Evolutionary conservation across 2,329 filamentous ascomycete genomes (phyloP).

Genomic region (Talaromyces sp.): DNA sequence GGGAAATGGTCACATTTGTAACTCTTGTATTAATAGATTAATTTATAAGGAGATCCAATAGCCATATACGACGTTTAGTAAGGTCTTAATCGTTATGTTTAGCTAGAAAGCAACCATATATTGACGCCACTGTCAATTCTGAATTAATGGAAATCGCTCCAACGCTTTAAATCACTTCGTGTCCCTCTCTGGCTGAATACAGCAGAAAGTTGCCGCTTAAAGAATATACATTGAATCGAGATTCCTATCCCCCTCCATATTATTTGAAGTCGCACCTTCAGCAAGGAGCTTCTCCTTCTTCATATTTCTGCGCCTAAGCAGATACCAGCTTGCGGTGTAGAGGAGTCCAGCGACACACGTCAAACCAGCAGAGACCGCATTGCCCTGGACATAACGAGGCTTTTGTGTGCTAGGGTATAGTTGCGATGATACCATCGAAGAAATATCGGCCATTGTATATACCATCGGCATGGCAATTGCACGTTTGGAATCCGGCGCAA

Average conservation of each 20-base stretch:
- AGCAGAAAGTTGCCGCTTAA: neutral
- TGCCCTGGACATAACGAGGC: constrained; percentile 4
- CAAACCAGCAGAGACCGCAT: constrained; percentile 6
- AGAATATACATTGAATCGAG: constrained; percentile 9
- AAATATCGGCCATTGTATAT: constrained; percentile 4
- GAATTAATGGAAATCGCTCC: neutral
- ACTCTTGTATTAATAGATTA: no score
- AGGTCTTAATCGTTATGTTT: neutral
- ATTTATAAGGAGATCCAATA: no score
- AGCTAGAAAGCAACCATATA: neutral
- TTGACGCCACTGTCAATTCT: neutral
- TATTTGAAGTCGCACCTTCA: constrained; percentile 4
- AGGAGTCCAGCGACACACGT: neutral
- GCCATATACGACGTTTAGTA: neutral
- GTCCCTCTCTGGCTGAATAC: neutral
- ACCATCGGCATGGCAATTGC: constrained; percentile 3
- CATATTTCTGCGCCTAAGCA: constrained; percentile 1
- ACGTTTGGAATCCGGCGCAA: constrained; percentile 5
- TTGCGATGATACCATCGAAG: constrained; percentile 2
- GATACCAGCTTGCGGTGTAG: neutral
- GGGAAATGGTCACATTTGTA: no score
- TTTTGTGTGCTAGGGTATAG: constrained; percentile 3
- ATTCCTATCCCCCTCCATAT: constrained; percentile 1
- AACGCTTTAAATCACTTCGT: neutral
- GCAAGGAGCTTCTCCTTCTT: constrained; percentile 3